Conservation (phyloP, 805 yeast genomes). For the Wickerhamomyces silvicola region DNA sequence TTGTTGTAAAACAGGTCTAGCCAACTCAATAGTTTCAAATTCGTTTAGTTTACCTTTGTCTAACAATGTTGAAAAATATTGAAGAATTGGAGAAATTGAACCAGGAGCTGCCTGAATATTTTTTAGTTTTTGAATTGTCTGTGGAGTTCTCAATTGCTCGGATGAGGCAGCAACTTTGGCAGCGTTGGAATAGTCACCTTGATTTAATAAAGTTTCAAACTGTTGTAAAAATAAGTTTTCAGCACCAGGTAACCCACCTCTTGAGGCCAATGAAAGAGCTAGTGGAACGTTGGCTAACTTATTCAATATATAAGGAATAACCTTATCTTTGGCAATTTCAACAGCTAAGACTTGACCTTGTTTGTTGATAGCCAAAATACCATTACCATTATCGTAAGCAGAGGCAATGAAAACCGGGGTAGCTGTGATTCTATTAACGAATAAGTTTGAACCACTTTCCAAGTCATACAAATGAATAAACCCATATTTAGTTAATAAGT, state of each 20-base stretch:
- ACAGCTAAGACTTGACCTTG: conserved; percentile 93
- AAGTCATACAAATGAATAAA: conserved; percentile 93
- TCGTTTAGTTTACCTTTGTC: conserved; percentile 91
- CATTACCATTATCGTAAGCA: conserved; percentile 61
- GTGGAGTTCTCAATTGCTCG: conserved; percentile 87
- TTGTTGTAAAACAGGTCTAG: conserved; percentile 91
- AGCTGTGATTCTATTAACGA: conserved; percentile 93
- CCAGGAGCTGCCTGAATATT: conserved; percentile 90
- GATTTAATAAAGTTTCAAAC: conserved; percentile 74
- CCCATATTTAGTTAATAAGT: conserved; percentile 90
- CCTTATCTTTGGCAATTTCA: conserved; percentile 75
- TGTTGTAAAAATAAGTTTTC: conserved; percentile 87
- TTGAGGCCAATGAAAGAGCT: conserved; percentile 83
- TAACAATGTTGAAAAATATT: conserved; percentile 83
- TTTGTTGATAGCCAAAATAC: conserved; percentile 90
- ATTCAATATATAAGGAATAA: conserved; percentile 83
- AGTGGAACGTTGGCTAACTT: conserved; percentile 80
- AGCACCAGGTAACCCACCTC: conserved; percentile 97
- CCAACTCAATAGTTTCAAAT: conserved; percentile 90
- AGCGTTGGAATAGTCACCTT: conserved; percentile 86
- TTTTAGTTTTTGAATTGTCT: conserved; percentile 88
- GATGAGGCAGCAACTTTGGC: conserved; percentile 97
- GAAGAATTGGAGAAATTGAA: conserved; percentile 87
- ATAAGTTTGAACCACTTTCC: conserved; percentile 87
- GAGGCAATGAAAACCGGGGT: conserved; percentile 92